Conservation (phyloP, 2,329 filamentous ascomycete genomes). For the Onygenales sp. region DNA sequence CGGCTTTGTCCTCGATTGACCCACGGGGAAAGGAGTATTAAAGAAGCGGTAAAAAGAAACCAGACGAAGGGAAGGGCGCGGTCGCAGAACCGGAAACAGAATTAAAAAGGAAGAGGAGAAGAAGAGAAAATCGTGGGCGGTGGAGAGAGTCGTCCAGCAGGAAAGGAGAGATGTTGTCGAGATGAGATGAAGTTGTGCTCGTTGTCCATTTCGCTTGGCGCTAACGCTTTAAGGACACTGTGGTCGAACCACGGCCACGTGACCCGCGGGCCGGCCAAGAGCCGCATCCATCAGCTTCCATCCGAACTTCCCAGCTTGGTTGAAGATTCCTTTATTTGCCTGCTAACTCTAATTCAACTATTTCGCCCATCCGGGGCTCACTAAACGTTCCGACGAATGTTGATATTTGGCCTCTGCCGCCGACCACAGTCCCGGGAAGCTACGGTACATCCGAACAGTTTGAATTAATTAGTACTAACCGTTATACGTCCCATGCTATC, state of each 20-base stretch:
- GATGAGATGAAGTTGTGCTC: constrained; percentile 14
- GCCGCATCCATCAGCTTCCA: neutral
- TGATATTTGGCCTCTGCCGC: no score
- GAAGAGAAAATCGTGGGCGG: constrained; percentile 16
- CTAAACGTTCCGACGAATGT: no score
- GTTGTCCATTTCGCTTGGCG: constrained; percentile 9
- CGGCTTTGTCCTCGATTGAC: constrained; percentile 26
- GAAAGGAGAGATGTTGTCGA: constrained; percentile 11
- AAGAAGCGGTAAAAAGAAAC: constrained; percentile 22
- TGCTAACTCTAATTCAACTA: neutral
- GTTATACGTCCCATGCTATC: no score
- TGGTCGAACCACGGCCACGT: constrained; percentile 8
- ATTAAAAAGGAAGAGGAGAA: constrained; percentile 17
- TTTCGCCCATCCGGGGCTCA: neutral
- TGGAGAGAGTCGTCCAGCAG: constrained; percentile 9
- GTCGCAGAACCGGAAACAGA: constrained; percentile 8
- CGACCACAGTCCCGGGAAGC: no score
- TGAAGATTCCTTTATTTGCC: no score
- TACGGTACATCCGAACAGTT: no score
- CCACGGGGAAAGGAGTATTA: constrained; percentile 17
- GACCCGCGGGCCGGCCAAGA: neutral
- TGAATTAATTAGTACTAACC: no score
- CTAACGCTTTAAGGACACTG: constrained; percentile 15
- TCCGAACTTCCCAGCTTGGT: neutral
- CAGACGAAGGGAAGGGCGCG: constrained; percentile 23